Evolutionary conservation across 257 asterid genomes (phyloP), one percentile per base, ranked within the genome.

Genomic region (Ehretia macrophylla): DNA sequence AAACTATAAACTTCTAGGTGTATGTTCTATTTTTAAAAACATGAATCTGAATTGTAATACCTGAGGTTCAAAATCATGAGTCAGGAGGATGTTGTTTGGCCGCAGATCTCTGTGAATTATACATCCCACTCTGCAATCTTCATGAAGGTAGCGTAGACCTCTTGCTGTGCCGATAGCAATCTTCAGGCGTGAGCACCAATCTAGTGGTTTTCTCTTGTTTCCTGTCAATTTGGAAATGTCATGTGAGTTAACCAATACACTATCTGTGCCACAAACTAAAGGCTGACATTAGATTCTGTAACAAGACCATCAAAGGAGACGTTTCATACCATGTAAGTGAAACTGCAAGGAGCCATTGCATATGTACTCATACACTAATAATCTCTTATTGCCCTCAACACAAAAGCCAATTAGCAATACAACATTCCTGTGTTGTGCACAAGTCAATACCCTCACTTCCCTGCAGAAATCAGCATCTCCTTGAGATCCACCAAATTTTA

Each of bases 91-190:
- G 79, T 90, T 90, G 75, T 75, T 81, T 9, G 96, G 96, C 69
- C 88, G 72, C 74, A 90, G 60, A 55, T 87, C 87, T 66, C 93
- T 67, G 74, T 90, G 96, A 64, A 81, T 73, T 63, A 90, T 83
- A 50, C 97, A 76, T 70, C 97, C 97, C 11, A 90, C 95, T 76
- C 97, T 83, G 70, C 97, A 90, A 75, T 87, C 97, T 70, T 90
- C 97, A 62, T 90, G 97, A 60, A 90, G 96, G 69, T 90, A 90
- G 35, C 97, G 77, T 63, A 90, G 80, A 20, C 96, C 97, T 81
- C 96, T 89, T 38, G 97, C 97, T 27, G 95, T 86, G 56, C 97
- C 97, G 20, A 80, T 73, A 51, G 97, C 95, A 71, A 89, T 82
- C 79, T 77, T 84, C 55, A 84, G 59, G 64, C 97, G 90, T 52